A percentile compares a stretch with the other conserved stretches of the same genome.
phyloP scores from a whole-genome alignment of 495 filamentous ascomycete genomes.

The Aspergillus baeticus region DNA sequence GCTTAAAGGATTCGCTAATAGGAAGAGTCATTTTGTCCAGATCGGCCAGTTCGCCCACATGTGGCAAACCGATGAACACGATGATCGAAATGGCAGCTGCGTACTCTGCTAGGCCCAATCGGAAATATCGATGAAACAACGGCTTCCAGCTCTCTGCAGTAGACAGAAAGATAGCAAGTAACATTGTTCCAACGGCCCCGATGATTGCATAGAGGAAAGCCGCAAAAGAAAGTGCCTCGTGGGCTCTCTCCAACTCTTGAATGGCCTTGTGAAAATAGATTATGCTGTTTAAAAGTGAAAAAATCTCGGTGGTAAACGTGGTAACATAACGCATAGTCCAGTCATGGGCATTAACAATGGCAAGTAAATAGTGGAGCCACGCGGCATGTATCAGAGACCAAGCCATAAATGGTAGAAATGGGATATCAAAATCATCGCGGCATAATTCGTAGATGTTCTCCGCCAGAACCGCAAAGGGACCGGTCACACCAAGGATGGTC shows the following conservation, averaged over 20 bases:
- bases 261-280: slow-evolving; percentile 77
- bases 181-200: slow-evolving; percentile 66
- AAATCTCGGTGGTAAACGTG: slow-evolving; percentile 69
- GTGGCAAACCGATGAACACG: slow-evolving; percentile 63
- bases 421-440: slow-evolving; percentile 57
- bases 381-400: slow-evolving; percentile 70
- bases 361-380: slow-evolving; percentile 70
- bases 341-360: slow-evolving; percentile 71
- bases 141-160: slow-evolving; percentile 65
- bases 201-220: slow-evolving; percentile 71
- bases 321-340: slow-evolving; percentile 80
- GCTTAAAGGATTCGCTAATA: slow-evolving; percentile 57
- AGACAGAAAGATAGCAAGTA: slow-evolving; percentile 63
- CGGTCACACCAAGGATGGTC: slow-evolving; percentile 70
- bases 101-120: slow-evolving; percentile 66
- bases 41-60: slow-evolving; percentile 60
- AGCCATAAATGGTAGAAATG: slow-evolving; percentile 71
- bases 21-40: slow-evolving; percentile 63
- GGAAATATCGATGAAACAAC: slow-evolving; percentile 64
- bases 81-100: slow-evolving; percentile 72
- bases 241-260: slow-evolving; percentile 64
- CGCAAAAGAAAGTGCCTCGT: slow-evolving; percentile 58
- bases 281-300: slow-evolving; percentile 67
- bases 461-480: slow-evolving; percentile 70
- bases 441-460: slow-evolving; percentile 69